These are phyloP conservation scores for Pulveroboletus ravenelii DNA, from an alignment of 768 basidiomycete species.

Conservation along the genomic window DNA sequence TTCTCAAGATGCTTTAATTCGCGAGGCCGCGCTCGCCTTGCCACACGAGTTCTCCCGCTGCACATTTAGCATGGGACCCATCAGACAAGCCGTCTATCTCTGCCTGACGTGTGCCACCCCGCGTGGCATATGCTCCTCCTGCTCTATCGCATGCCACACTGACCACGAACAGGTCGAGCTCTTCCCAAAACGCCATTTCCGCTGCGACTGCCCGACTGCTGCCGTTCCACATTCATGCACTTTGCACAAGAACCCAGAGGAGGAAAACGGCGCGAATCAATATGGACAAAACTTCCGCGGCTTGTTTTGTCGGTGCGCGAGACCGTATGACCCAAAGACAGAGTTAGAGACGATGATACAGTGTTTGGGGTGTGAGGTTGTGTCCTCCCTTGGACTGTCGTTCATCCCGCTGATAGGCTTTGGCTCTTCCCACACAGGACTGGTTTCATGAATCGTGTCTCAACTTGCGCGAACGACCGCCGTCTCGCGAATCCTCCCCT, in stretches of 20 bases:
- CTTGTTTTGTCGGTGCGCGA: slow-evolving; percentile 70
- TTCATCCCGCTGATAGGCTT: slow-evolving; percentile 1
- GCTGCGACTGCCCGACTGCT: slow-evolving; percentile 79
- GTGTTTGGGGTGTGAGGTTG: slow-evolving; percentile 79
- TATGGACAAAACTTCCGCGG: slow-evolving; percentile 75
- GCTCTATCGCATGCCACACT: slow-evolving; percentile 83
- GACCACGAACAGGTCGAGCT: slow-evolving; percentile 84
- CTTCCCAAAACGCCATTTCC: slow-evolving; percentile 79
- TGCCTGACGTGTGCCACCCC: slow-evolving; percentile 67
- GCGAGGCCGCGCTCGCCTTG: slow-evolving; percentile 45
- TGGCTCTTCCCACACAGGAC: slow-evolving; percentile 43
- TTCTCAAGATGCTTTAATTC: slow-evolving; percentile 28
- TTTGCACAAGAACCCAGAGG: slow-evolving; percentile 51
- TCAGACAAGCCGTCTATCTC: slow-evolving; percentile 79
- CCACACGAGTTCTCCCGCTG: slow-evolving; percentile 62
- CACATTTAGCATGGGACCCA: slow-evolving; percentile 52
- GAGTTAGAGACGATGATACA: slow-evolving; percentile 88
- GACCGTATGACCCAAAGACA: slow-evolving; percentile 63
- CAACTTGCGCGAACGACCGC: slow-evolving; percentile 65
- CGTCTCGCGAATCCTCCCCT: slow-evolving; percentile 40
- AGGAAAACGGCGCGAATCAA: slow-evolving; percentile 51
- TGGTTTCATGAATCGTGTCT: slow-evolving; percentile 92
- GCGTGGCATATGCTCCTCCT: slow-evolving; percentile 75
- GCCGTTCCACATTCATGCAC: slow-evolving; percentile 59
- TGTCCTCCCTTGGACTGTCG: neutral